Base-by-base conservation (phyloP, 345 rosid genomes). In the Pugionium dolabratum region DNA sequence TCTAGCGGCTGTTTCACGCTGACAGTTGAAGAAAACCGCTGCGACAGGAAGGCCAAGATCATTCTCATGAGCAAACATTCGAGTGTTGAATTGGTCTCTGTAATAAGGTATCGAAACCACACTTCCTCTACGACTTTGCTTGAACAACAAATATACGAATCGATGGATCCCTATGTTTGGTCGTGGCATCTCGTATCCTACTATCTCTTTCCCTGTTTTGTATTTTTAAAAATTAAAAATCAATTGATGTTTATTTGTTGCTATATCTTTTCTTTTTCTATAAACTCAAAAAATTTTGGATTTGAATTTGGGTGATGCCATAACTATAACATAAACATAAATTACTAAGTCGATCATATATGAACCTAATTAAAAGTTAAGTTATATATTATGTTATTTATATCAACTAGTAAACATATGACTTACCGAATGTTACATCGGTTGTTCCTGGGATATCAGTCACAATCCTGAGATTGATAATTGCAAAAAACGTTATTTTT, bases 361-460 rank as follows among this genome's bases (percentile, higher is more conserved):
- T 55, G 18, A 55, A 66, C n/a, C 9, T 44, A 34, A 34, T 41
- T 4, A 9, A 28, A 47, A 9, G 7, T 29, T 34, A 9, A 43
- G 1, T 68, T 10, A 10, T 47, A 44, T n/a, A n/a, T n/a, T n/a
- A n/a, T n/a, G n/a, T n/a, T n/a, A n/a, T n/a, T n/a, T n/a, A n/a
- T 39, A 36, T 35, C 29, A 11, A 64, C 39, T 26, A 47, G 26
- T 59, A 6, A 18, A 0, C 4, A 40, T 26, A 25, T 7, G 62
- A 59, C 81, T 78, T 87, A 86, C 98, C 98, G 64, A 93, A 93
- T 46, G 97, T 72, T 31, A 76, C 96, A 72, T 93, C 96, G 36
- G 98, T 93, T 48, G 97, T 90, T 61, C 98, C 98, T 3, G 98
- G 98, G 64, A 93, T 93, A 79, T 93, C 97, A 4, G 97, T 90